Evolutionary conservation across 2,329 filamentous ascomycete species (phyloP).

Genomic region (Huntiella bhutanensis): DNA sequence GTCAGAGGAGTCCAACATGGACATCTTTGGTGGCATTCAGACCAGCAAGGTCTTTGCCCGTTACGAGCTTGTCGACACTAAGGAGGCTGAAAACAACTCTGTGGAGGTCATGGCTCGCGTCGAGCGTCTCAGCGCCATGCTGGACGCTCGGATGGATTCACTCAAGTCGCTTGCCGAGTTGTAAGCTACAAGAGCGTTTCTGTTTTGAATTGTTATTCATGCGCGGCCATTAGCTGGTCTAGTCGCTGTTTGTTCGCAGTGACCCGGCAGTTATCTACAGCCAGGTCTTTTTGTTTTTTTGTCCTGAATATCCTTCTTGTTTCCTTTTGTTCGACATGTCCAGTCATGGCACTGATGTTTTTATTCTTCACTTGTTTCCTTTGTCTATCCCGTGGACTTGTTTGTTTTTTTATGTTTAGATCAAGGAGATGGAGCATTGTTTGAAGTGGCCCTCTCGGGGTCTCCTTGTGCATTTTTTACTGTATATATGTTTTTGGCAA

Average conservation of each 20-base stretch:
- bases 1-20: conserved; percentile 23
- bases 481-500: neutral
- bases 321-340: neutral
- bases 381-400: neutral
- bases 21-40: conserved; percentile 35
- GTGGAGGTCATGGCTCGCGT: conserved; percentile 29
- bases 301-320: conserved; percentile 5
- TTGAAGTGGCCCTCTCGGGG: neutral
- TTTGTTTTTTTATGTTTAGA: conserved; percentile 1
- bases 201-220: neutral
- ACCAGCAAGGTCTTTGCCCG: conserved; percentile 44
- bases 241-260: conserved; percentile 9
- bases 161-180: conserved; percentile 6
- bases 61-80: conserved; percentile 44
- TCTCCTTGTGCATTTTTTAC: neutral
- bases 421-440: neutral
- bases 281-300: conserved; percentile 2
- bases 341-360: neutral
- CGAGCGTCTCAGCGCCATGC: conserved; percentile 25
- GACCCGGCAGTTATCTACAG: neutral
- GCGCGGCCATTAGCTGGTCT: conserved; percentile 9
- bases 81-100: conserved; percentile 28
- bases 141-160: conserved; percentile 11
- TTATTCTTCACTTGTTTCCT: neutral
- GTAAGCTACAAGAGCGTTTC: neutral